These are phyloP conservation scores for Venturiaceae sp. DNA, from an alignment of 2,329 filamentous ascomycete species.

Conservation along the genomic window DNA sequence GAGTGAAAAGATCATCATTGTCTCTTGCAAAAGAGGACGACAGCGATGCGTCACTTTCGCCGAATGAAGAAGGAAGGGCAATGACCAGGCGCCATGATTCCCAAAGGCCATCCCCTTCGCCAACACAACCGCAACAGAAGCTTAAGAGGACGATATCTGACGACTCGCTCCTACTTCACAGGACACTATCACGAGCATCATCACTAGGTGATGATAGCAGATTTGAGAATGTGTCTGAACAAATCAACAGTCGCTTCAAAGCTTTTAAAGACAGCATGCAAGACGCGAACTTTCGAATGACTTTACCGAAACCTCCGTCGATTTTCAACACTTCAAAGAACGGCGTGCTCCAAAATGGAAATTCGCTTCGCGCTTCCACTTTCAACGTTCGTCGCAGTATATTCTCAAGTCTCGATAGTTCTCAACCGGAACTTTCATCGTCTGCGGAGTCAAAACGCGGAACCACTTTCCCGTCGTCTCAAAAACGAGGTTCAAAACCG, in stretches of 20 bases:
- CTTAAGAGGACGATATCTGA: constrained; percentile 55
- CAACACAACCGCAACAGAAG: background rate
- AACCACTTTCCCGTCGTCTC: background rate
- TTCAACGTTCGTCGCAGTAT: background rate
- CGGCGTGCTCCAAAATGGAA: background rate
- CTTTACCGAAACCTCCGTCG: constrained; percentile 43
- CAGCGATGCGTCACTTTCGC: background rate
- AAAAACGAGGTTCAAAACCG: background rate
- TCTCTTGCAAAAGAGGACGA: background rate
- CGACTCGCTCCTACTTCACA: constrained; percentile 63
- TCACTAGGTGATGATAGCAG: constrained; percentile 76
- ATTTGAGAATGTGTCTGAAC: constrained; percentile 71
- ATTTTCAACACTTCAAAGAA: constrained; percentile 21
- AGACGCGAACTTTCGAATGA: constrained; percentile 65
- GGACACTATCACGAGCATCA: constrained; percentile 66
- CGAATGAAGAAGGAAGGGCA: background rate
- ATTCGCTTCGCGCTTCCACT: background rate
- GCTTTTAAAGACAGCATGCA: constrained; percentile 82
- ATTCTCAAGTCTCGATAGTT: background rate
- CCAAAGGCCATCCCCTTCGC: background rate
- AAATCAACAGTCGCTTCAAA: constrained; percentile 82
- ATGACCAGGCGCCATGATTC: background rate
- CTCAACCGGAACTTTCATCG: background rate
- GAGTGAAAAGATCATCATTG: background rate
- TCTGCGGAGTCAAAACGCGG: background rate